phyloP scores from a whole-genome alignment of 768 basidiomycete species.

The Amanita rubescens region DNA sequence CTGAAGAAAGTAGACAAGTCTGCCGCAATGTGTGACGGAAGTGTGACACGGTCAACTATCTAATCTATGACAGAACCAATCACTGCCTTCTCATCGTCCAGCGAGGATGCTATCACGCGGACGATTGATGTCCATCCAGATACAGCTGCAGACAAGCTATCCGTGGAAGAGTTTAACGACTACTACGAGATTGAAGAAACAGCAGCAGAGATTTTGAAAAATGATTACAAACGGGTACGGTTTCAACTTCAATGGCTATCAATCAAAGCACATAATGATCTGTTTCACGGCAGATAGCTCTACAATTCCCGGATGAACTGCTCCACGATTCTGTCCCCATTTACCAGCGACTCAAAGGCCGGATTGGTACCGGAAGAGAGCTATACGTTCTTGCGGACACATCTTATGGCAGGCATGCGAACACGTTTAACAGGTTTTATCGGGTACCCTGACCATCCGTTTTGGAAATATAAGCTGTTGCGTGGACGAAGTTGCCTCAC shows the following conservation, averaged over 20 bases:
- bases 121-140: conserved; percentile 40
- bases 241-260: not conserved
- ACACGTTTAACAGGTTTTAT: not conserved
- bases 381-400: conserved; percentile 95
- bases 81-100: conserved; percentile 45
- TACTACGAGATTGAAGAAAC: conserved; percentile 76
- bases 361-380: conserved; percentile 40
- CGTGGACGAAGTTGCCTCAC: conserved; percentile 92
- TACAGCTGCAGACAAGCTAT: conserved; percentile 24
- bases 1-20: too few species aligned
- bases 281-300: conserved; percentile 55
- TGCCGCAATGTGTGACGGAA: not conserved
- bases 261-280: too few species aligned
- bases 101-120: conserved; percentile 56
- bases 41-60: not conserved
- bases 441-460: not conserved
- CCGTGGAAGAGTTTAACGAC: conserved; percentile 40
- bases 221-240: conserved; percentile 65
- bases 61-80: not conserved
- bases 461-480: conserved; percentile 63
- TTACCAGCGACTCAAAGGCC: conserved; percentile 55
- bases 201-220: conserved; percentile 46
- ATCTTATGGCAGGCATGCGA: conserved; percentile 82
- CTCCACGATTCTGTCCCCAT: conserved; percentile 82
- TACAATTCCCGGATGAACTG: conserved; percentile 96